Base-by-base conservation (phyloP, 176 grass and related monocot species). In the Hsuehochloa calcarea region DNA sequence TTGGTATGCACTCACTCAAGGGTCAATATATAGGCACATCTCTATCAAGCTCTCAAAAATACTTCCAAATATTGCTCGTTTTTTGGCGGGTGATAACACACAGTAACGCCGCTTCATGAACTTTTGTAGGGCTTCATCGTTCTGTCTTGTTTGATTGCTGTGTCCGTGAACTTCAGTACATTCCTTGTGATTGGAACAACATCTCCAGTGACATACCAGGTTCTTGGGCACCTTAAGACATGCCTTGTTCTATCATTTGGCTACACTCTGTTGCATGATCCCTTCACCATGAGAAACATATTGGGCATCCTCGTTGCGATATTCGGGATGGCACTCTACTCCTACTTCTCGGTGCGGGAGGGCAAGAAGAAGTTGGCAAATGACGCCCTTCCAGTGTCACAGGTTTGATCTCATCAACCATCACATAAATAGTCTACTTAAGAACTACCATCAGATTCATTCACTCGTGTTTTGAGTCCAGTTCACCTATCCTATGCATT, bases 81-180 rank as follows among this genome's bases (percentile, higher is more conserved):
- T 74, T 31, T 37, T 25, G 60, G 34, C 37, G 23, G 25, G 5
- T 66, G 17, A 38, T 51, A 44, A 34, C 5, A 22, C 19, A 47
- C 15, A 37, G n/a, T 37, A 6, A 3, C 17, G 43, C 3, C 15
- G 52, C 20, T 39, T 80, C 47, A 68, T 85, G 66, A 71, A 86
- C 54, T 65, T 82, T 58, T 90, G 80, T 17, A 99, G 96, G 96
- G 90, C 72, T 99, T 99, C 54, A 96, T 99, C 82, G 27, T 99
- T 44, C 85, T 99, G 41, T 99, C 96, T 63, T 99, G 96, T 49
- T 92, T 96, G 88, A 99, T 99, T 72, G 91, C 96, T 29, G 96
- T 99, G 44, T 99, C 93, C 8, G 96, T 99, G 64, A 99, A 99
- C 93, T 96, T 99, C 88, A 96, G 93, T 81, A 99, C 96, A 51